Base-by-base conservation (phyloP, 768 basidiomycete genomes). In the Collybia mongolica region DNA sequence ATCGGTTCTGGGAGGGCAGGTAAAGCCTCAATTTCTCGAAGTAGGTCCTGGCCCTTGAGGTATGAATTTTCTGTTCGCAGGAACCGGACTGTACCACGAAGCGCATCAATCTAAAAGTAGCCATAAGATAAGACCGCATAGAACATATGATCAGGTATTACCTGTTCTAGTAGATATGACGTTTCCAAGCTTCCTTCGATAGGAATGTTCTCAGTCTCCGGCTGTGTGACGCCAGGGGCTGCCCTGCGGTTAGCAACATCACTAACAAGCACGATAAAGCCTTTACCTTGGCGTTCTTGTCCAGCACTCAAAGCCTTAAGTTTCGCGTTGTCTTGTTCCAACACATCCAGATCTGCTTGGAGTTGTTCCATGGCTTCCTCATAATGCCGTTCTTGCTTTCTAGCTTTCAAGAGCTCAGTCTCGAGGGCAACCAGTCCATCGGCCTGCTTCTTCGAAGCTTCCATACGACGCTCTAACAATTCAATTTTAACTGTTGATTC, bases 281-380 rank as follows among this genome's bases (percentile, higher is more conserved):
- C 81, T 47, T n/a, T 60, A 89, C 91, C 75, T 71, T 88, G 87
- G 55, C 83, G 78, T 65, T 91, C 90, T 42, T 82, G 77, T n/a
- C 72, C 78, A 55, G 76, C 81, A 28, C 80, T 78, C 60, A 82
- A 65, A 3, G 79, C 71, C 74, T 90, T 93, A 56, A 98, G 72
- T 66, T 87, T 92, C 3, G 74, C 81, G 64, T 93, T 93, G 59
- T 98, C 95, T 65, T 91, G 85, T 67, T 95, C 93, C 45, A 95
- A 72, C 0, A 75, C 64, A 65, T 97, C 94, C 54, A 97, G 70
- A 59, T 99, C 96, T 1, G 83, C 80, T 62, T 96, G 93, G 8
- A 98, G 68, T 60, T 93, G 91, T 56, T 95, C 94, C 76, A 98
- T 89, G 2, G 93, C 92, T 59, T 96, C 93, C 64, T 93, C 90